These are phyloP conservation scores for Gloeopeniophorella convolvens DNA, from an alignment of 768 basidiomycete genomes.

Conservation along the genomic window DNA sequence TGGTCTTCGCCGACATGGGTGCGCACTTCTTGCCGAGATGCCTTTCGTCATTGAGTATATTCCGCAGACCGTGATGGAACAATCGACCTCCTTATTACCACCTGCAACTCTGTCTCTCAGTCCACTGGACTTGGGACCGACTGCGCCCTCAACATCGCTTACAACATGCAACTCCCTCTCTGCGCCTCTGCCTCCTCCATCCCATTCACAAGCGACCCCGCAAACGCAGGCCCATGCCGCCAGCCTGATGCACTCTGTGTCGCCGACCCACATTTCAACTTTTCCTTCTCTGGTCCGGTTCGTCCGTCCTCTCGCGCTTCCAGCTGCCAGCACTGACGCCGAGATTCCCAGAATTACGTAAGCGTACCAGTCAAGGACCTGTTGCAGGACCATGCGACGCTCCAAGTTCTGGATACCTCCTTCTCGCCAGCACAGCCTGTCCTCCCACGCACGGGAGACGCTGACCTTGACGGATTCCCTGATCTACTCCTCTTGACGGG, in stretches of 20 bases:
- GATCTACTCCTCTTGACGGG: conserved; percentile 66
- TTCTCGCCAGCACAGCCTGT: conserved; percentile 65
- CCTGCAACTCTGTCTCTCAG: conserved; percentile 65
- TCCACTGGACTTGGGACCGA: conserved; percentile 64
- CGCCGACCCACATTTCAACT: conserved; percentile 73
- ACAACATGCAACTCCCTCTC: conserved; percentile 83
- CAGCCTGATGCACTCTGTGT: conserved; percentile 75
- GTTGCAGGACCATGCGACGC: conserved; percentile 38
- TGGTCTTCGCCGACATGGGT: conserved; percentile 93
- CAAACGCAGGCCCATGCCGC: conserved; percentile 41
- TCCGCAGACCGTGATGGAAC: conserved; percentile 86
- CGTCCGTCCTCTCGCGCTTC: background rate
- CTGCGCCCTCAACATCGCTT: conserved; percentile 87
- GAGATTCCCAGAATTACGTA: conserved; percentile 49
- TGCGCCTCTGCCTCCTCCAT: conserved; percentile 57
- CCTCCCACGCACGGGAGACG: conserved; percentile 79
- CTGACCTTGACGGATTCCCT: conserved; percentile 90
- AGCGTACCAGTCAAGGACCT: conserved; percentile 59
- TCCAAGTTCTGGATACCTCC: conserved; percentile 67
- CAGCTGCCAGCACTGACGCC: background rate
- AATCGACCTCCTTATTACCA: conserved; percentile 89
- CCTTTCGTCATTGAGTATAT: background rate
- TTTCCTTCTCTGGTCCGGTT: conserved; percentile 35
- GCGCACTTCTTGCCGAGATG: conserved; percentile 16
- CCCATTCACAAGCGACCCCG: conserved; percentile 38